A percentile compares a stretch with the other conserved stretches of the same genome.
These are phyloP conservation scores for Ophiostoma pallidulum DNA, from an alignment of 2,329 filamentous ascomycete genomes.

Conservation along the genomic window DNA sequence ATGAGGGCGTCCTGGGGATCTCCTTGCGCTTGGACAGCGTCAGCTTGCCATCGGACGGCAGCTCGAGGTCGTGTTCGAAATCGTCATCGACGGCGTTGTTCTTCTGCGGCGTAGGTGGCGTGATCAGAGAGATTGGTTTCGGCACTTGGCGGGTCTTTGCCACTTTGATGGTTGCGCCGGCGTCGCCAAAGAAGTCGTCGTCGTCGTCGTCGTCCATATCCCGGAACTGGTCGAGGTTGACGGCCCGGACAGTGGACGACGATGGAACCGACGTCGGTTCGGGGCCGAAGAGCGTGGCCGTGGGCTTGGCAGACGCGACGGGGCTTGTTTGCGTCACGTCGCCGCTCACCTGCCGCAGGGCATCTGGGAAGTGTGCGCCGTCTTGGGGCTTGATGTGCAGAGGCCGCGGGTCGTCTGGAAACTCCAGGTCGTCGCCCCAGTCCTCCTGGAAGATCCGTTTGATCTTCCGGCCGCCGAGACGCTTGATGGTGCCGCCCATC, in stretches of 20 bases:
- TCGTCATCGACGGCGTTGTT: conserved; percentile 46
- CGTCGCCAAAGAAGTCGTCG: conserved; percentile 55
- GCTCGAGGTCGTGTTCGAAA: conserved; percentile 63
- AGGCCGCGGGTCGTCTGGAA: conserved; percentile 49
- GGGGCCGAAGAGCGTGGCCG: conserved; percentile 23
- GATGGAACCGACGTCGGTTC: conserved; percentile 25
- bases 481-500: conserved; percentile 85
- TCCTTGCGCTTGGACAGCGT: conserved; percentile 53
- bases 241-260: conserved; percentile 26
- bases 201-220: conserved; percentile 52
- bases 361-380: conserved; percentile 54
- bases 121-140: conserved; percentile 44
- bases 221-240: conserved; percentile 55
- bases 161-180: conserved; percentile 57
- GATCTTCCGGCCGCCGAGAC: conserved; percentile 66
- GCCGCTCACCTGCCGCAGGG: conserved; percentile 56
- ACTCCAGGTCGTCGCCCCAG: conserved; percentile 69
- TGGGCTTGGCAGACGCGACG: conserved; percentile 22
- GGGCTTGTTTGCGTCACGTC: conserved; percentile 46
- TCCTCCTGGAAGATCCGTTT: conserved; percentile 68
- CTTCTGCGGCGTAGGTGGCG: conserved; percentile 46
- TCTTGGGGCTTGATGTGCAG: conserved; percentile 58
- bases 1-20: conserved; percentile 52
- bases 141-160: conserved; percentile 46
- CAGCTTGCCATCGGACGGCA: conserved; percentile 57